Conservation (phyloP, 768 basidiomycete genomes). For the Boletus barrowsii region DNA sequence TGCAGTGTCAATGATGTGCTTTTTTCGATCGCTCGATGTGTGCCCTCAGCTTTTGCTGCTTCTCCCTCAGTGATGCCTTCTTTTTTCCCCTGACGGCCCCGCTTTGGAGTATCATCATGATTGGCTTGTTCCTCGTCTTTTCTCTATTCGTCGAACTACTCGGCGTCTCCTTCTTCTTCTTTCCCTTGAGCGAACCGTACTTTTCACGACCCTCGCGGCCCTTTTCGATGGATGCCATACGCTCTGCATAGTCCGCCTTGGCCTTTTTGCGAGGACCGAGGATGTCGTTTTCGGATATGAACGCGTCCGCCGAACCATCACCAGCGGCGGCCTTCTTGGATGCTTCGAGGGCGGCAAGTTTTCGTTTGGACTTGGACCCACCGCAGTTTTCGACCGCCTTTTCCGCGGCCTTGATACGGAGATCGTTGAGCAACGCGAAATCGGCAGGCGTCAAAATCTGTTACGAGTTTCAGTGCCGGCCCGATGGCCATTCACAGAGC, state of each 20-base stretch:
- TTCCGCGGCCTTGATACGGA: slow-evolving; percentile 75
- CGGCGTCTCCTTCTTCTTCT: slow-evolving; percentile 77
- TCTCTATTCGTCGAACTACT: slow-evolving; percentile 91
- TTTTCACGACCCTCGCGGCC: slow-evolving; percentile 95
- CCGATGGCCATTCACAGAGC: not conserved
- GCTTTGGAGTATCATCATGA: slow-evolving; percentile 90
- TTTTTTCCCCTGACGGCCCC: slow-evolving; percentile 78
- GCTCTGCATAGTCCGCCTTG: slow-evolving; percentile 91
- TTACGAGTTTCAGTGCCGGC: not conserved
- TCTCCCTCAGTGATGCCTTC: slow-evolving; percentile 76
- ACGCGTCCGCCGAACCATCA: slow-evolving; percentile 42
- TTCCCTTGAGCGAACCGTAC: slow-evolving; percentile 87
- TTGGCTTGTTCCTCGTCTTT: slow-evolving; percentile 90
- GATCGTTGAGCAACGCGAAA: slow-evolving; percentile 87
- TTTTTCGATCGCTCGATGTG: slow-evolving; percentile 76
- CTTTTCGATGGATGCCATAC: slow-evolving; percentile 86
- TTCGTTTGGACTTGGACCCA: slow-evolving; percentile 80
- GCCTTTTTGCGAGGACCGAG: slow-evolving; percentile 90
- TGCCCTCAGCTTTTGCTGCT: slow-evolving; percentile 72
- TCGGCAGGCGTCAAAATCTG: slow-evolving; percentile 98
- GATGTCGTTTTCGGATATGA: slow-evolving; percentile 89
- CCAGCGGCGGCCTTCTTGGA: slow-evolving; percentile 54
- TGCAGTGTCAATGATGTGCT: slow-evolving; percentile 20
- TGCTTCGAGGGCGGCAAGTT: slow-evolving; percentile 78
- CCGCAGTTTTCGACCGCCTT: slow-evolving; percentile 67